Conservation (phyloP, 2,329 filamentous ascomycete genomes). For the Rhinocladiella mackenziei region DNA sequence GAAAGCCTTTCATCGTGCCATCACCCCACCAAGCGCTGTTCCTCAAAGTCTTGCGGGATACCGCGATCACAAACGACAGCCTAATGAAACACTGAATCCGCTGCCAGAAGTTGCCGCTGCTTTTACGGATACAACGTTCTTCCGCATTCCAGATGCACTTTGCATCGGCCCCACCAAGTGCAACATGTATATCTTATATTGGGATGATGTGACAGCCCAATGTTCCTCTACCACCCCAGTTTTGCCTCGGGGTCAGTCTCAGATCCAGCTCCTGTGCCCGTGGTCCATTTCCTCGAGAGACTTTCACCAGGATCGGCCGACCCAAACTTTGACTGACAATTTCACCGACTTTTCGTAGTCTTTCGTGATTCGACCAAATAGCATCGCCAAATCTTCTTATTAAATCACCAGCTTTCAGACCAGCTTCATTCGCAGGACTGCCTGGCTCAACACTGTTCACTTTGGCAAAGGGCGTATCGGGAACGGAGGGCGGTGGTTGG, state of each 20-base stretch:
- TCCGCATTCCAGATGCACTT: no score
- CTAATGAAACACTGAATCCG: no score
- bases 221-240: slow-evolving; percentile 88
- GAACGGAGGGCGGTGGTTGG: slow-evolving; percentile 29
- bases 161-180: no score
- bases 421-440: slow-evolving; percentile 79
- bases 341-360: slow-evolving; percentile 79
- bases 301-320: slow-evolving; percentile 49
- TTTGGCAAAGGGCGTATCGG: slow-evolving; percentile 71
- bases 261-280: slow-evolving; percentile 56
- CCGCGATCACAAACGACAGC: no score
- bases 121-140: no score
- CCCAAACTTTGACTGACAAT: slow-evolving; percentile 81
- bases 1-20: no score
- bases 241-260: slow-evolving; percentile 67
- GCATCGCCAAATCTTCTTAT: slow-evolving; percentile 83
- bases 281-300: slow-evolving; percentile 19
- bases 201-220: slow-evolving; percentile 88
- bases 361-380: slow-evolving; percentile 79
- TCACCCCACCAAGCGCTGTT: no score
- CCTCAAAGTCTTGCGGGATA: no score
- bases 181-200: slow-evolving; percentile 48
- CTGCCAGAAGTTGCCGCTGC: no score
- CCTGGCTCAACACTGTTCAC: slow-evolving; percentile 75
- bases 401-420: slow-evolving; percentile 73